Conservation (phyloP, 495 filamentous ascomycete genomes). For the Penicillium psychrofluorescens region DNA sequence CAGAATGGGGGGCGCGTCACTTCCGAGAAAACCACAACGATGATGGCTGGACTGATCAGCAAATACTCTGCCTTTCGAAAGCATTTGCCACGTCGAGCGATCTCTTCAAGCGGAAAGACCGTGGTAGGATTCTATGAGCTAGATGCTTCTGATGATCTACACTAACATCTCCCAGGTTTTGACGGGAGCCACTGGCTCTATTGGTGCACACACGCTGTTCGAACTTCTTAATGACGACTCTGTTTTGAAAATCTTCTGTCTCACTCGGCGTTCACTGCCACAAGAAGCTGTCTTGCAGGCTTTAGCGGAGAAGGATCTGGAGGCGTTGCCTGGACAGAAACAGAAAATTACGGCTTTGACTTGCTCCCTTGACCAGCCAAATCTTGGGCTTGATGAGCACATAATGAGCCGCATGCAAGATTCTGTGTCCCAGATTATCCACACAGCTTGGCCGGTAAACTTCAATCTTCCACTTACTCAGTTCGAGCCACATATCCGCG, state of each 20-base stretch:
- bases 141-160: too few species aligned
- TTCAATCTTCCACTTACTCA: conserved; percentile 39
- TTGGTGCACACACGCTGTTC: conserved; percentile 48
- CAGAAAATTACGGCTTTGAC: conserved; percentile 34
- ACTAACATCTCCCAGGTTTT: conserved; percentile 35
- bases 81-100: conserved; percentile 21
- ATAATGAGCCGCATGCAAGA: conserved; percentile 27
- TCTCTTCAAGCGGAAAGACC: conserved; percentile 17
- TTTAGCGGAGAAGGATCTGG: conserved; percentile 27
- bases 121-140: conserved; percentile 27
- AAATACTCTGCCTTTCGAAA: conserved; percentile 41
- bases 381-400: conserved; percentile 34
- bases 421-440: conserved; percentile 43
- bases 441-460: conserved; percentile 53
- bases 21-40: conserved; percentile 5
- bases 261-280: conserved; percentile 35
- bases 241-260: conserved; percentile 43
- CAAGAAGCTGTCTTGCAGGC: conserved; percentile 20
- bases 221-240: conserved; percentile 37
- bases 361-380: conserved; percentile 27
- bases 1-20: conserved; percentile 21
- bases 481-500: conserved; percentile 41
- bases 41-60: conserved; percentile 39
- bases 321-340: conserved; percentile 10
- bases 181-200: conserved; percentile 53